Evolutionary conservation across 208 protist genomes (phyloP), one percentile per base, ranked within the genome.

Genomic region (Strigomonas culicis): DNA sequence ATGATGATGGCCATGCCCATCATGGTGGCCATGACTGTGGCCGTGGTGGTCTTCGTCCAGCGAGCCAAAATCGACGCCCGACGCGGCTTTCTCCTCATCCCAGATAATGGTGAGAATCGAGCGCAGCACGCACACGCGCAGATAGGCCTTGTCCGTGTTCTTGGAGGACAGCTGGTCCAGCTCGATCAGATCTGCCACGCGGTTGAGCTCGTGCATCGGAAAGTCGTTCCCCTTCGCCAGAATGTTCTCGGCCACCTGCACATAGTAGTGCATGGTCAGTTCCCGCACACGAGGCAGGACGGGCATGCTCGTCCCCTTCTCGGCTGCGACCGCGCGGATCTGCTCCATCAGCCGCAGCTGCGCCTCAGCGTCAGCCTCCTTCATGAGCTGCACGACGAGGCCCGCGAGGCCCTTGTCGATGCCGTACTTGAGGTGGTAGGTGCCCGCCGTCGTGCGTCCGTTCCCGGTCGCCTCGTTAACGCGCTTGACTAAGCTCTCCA

Each of bases 401-500:
- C 8, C 22, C 7, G n/a, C 22, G 8, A 51, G 46, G 8, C 15
- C n/a, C 8, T 15, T 3, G 46, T 51, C 46, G 3, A 27, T 25
- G 7, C 8, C 46, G 15, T 51, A 51, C n/a, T 51, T 51, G n/a
- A 27, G 46, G 7, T n/a, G 4, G 46, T 27, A 25, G 4, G 17
- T 25, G n/a, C 46, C 46, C 8, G 22, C 46, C 4, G 22, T n/a
- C 8, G 4, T 51, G 4, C 46, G 4, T 7, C 46, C 46, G 46
- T 51, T 51, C 4, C 22, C n/a, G 46, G 46, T 51, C 6, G 15
- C 8, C 46, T 3, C 46, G 61, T 95, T 93, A 27, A 95, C 62
- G 59, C 85, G 96, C 4, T 32, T 56, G 1, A 92, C 21, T 15
- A 97, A 36, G 17, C 72, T 79, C 21, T 86, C 79, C 17, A 86